Base-by-base conservation (phyloP, 139 green algal genomes). In the Picochlorum sp. region DNA sequence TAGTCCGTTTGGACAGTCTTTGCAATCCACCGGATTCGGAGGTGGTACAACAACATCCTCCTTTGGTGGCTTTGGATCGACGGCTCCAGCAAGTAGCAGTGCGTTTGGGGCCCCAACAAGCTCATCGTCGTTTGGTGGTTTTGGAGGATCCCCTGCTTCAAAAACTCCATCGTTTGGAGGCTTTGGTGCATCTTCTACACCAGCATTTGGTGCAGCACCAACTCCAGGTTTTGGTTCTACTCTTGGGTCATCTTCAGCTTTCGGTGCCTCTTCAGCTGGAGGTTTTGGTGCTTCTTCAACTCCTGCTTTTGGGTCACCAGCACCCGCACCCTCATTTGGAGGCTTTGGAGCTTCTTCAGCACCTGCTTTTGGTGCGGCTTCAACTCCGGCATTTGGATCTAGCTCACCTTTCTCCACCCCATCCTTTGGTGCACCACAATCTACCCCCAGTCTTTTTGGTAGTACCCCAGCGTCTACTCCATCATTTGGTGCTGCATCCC, bases 11-110 rank as follows among this genome's bases (percentile, higher is more conserved):
- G 50, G 50, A 28, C n/a, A 25, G 16, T 9, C 50, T 33, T 12
- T 18, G 24, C 24, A 29, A 14, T 55, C 78, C 2, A 67, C 80
- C 3, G 71, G 68, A 16, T 86, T 86, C 47, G 72, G 72, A 5
- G 73, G 10, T 12, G 31, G 3, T 16, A 24, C 51, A 16, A 32
- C 59, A 2, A 9, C 61, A 26, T 70, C 47, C 41, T 12, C 22
- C 44, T 4, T 57, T 67, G 20, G 63, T 36, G 29, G 50, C 1
- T 84, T 84, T 54, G 76, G 71, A 8, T 69, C 60, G 0, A 28
- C 41, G 6, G 20, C 39, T 22, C 20, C 39, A 47, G 18, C 39
- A 47, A 44, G 57, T 29, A 36, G 65, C 5, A 59, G 74, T 8
- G 76, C 69, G 1, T 86, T 86, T 73, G 79, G 74, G 7, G 41